phyloP scores from a whole-genome alignment of 495 filamentous ascomycete genomes.

The Podospora tetraspora region DNA sequence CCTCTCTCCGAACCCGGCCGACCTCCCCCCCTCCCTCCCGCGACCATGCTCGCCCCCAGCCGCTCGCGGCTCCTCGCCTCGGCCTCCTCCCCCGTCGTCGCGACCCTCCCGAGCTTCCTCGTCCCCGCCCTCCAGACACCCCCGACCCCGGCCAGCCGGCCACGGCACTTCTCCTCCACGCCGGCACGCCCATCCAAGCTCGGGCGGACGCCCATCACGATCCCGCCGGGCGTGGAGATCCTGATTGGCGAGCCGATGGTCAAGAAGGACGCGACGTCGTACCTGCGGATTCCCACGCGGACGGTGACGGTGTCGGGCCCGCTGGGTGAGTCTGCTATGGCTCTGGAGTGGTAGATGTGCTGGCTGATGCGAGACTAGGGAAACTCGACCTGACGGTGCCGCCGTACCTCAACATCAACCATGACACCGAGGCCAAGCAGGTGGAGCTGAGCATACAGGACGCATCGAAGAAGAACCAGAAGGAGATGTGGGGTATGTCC shows the following conservation, averaged over 20 bases:
- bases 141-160: conserved; percentile 1
- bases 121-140: conserved; percentile 61
- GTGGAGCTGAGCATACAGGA: conserved; percentile 64
- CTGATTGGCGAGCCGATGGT: conserved; percentile 54
- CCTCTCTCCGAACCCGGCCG: not conserved
- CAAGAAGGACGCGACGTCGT: conserved; percentile 48
- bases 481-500: conserved; percentile 93
- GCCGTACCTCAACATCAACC: conserved; percentile 61
- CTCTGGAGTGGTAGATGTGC: not conserved
- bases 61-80: conserved; percentile 40
- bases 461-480: conserved; percentile 59
- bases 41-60: conserved; percentile 47
- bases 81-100: conserved; percentile 30
- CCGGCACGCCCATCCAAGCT: conserved; percentile 67
- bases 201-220: conserved; percentile 70
- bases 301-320: conserved; percentile 69
- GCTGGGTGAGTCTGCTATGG: conserved; percentile 48
- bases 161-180: conserved; percentile 67
- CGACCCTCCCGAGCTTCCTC: conserved; percentile 62
- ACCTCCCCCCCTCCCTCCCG: not conserved
- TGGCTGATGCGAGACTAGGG: conserved; percentile 36
- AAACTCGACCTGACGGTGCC: conserved; percentile 69
- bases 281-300: conserved; percentile 52
- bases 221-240: conserved; percentile 79
- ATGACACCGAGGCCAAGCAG: conserved; percentile 55